Evolutionary conservation across 2,329 filamentous ascomycete genomes (phyloP).

Genomic region (Colletotrichum sp.): DNA sequence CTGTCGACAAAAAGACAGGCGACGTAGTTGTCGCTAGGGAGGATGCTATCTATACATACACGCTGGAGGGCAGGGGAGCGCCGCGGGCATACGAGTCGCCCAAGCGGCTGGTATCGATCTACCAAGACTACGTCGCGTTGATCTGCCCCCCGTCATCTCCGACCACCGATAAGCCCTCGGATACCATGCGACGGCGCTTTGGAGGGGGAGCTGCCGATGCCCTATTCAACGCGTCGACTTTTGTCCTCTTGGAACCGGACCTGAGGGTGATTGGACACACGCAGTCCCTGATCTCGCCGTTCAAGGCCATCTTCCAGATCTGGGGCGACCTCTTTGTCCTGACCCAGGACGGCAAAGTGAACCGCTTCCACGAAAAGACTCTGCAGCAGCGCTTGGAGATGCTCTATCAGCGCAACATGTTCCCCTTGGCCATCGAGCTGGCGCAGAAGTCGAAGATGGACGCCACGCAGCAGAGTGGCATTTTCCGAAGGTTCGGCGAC

Average conservation of each 20-base stretch:
- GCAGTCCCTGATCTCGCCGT: conserved; percentile 81
- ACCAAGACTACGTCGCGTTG: conserved; percentile 85
- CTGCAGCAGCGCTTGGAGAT: conserved; percentile 92
- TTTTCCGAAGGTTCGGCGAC: conserved; percentile 93
- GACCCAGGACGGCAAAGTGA: conserved; percentile 89
- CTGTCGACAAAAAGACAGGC: conserved; percentile 77
- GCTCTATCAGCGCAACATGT: conserved; percentile 92
- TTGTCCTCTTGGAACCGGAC: conserved; percentile 91
- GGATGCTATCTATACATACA: conserved; percentile 96
- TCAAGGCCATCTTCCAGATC: conserved; percentile 80
- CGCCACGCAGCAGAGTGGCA: conserved; percentile 81
- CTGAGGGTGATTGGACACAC: conserved; percentile 89
- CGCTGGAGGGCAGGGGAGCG: conserved; percentile 80
- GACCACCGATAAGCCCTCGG: conserved; percentile 59
- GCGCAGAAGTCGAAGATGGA: conserved; percentile 89
- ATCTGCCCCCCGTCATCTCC: conserved; percentile 73
- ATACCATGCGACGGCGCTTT: conserved; percentile 73
- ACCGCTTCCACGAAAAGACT: conserved; percentile 88
- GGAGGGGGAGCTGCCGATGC: conserved; percentile 73
- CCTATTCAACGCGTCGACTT: conserved; percentile 84
- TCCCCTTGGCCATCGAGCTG: conserved; percentile 87
- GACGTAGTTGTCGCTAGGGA: conserved; percentile 92
- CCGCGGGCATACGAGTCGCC: conserved; percentile 91
- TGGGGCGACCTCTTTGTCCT: conserved; percentile 95
- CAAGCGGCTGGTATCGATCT: conserved; percentile 82